Base-by-base conservation (phyloP, 1,284 basidiomycete genomes). In the Rhodotorula sp. region DNA sequence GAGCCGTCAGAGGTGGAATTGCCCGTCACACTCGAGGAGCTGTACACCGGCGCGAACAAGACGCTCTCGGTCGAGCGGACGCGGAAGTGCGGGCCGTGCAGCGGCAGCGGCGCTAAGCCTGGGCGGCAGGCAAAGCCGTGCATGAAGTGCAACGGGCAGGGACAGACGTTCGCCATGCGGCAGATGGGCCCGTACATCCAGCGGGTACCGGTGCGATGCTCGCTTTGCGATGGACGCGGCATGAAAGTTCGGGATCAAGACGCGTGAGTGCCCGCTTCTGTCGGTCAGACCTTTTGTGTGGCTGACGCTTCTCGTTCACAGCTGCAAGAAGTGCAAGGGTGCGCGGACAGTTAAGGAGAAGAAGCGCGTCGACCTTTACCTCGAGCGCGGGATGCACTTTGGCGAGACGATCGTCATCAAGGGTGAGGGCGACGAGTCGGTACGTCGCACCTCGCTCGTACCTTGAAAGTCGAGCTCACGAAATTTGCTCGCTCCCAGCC, bases 291-390 rank as follows among this genome's bases (percentile, higher is more conserved):
- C 37, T 16, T 2, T 10, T 46, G 59, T 31, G 6, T 11, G 5
- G 7, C 53, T 48, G 16, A 18, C 7, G 3, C 24, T 26, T 1
- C 20, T 16, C 13, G 5, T 26, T n/a, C 47, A 18, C 76, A 94
- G 91, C 72, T 98, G 94, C 83, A 97, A 94, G 81, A 94, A 92
- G 79, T 99, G 94, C 81, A 94, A 95, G 78, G 94, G 94, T 15
- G 85, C 86, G 64, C 90, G 89, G 79, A 90, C 88, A 0, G 85
- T 89, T 55, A 89, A 89, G 76, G 92, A 94, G 78, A 96, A 94
- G 83, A 91, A 89, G 59, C 87, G 90, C 61, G 87, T 92, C 73
- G 91, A 94, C 74, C 88, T 94, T 37, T 84, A 87, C 74, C 85
- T 98, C 55, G 91, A 94, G 77, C 88, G 87, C 64, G 94, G 94